phyloP scores from a whole-genome alignment of 495 filamentous ascomycete species.

The Penicillium pulvis region DNA sequence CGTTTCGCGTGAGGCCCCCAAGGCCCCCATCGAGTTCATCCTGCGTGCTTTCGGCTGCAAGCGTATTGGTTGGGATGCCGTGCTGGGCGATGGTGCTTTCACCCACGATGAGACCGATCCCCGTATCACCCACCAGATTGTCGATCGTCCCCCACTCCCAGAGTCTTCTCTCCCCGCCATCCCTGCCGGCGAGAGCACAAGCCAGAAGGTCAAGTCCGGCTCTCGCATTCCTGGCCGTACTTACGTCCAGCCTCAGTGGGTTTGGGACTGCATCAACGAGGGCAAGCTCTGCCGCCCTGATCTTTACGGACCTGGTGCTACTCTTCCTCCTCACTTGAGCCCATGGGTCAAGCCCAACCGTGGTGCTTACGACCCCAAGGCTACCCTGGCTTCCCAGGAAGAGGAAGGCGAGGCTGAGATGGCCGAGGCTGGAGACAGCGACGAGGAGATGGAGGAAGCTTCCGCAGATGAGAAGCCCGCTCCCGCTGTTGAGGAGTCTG shows the following conservation, averaged over 20 bases:
- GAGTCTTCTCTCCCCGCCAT: slow-evolving; percentile 58
- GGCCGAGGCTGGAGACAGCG: slow-evolving; percentile 55
- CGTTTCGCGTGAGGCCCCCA: slow-evolving; percentile 90
- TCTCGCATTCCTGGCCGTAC: slow-evolving; percentile 82
- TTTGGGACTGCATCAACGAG: slow-evolving; percentile 94
- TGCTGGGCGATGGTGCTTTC: slow-evolving; percentile 88
- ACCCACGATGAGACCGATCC: slow-evolving; percentile 84
- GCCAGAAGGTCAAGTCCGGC: slow-evolving; percentile 47
- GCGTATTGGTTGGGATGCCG: slow-evolving; percentile 89
- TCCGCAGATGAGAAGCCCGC: slow-evolving; percentile 25
- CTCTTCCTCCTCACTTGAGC: slow-evolving; percentile 89
- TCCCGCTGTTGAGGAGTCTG: slow-evolving; percentile 33
- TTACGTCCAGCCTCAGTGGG: slow-evolving; percentile 96
- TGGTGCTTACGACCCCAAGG: slow-evolving; percentile 86
- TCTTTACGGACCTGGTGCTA: slow-evolving; percentile 85
- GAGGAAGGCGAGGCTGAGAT: slow-evolving; percentile 80
- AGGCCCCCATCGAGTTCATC: slow-evolving; percentile 89
- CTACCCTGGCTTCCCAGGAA: slow-evolving; percentile 72
- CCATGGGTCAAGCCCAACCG: slow-evolving; percentile 89
- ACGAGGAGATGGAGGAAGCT: slow-evolving; percentile 47
- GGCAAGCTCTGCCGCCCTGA: slow-evolving; percentile 84
- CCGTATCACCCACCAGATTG: slow-evolving; percentile 92
- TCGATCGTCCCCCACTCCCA: slow-evolving; percentile 81
- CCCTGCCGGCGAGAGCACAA: slow-evolving; percentile 56
- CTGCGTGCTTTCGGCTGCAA: slow-evolving; percentile 94